Percentiles rank a stretch among this genome's conserved stretches.
Conservation (phyloP, 2,329 filamentous ascomycete species). For the Claviceps purpurea region DNA sequence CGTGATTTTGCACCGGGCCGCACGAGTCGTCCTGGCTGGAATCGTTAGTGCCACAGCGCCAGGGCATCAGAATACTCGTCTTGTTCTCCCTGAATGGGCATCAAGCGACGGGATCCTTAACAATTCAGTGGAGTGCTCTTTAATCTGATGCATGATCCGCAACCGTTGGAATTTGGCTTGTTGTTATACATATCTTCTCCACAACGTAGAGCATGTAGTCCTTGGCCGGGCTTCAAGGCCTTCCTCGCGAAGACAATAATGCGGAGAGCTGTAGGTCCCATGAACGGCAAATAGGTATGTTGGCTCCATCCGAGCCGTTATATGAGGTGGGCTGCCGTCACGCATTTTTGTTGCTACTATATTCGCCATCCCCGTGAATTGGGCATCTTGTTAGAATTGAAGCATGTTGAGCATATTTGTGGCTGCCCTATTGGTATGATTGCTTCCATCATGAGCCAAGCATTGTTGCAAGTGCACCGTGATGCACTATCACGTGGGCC, state of each 20-base stretch:
- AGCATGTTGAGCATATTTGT: slow-evolving; percentile 30
- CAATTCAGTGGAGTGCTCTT: slow-evolving; percentile 29
- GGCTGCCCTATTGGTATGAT: slow-evolving; percentile 26
- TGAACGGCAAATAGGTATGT: too few relatives aligned
- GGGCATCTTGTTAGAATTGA: slow-evolving; percentile 7
- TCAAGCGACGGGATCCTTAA: slow-evolving; percentile 32
- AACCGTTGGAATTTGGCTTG: too few relatives aligned
- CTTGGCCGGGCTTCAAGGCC: too few relatives aligned
- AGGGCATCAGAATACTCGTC: slow-evolving; percentile 27
- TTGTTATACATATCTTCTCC: not conserved
- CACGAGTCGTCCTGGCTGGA: slow-evolving; percentile 3
- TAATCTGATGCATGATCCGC: slow-evolving; percentile 30
- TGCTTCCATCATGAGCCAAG: slow-evolving; percentile 29
- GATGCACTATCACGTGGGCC: slow-evolving; percentile 34
- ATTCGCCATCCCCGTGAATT: too few relatives aligned
- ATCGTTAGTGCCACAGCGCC: slow-evolving; percentile 13
- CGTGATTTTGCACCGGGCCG: slow-evolving; percentile 16
- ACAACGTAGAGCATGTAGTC: not conserved
- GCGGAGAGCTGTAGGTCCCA: too few relatives aligned
- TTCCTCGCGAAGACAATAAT: too few relatives aligned
- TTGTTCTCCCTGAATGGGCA: slow-evolving; percentile 23
- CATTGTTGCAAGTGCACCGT: slow-evolving; percentile 28
- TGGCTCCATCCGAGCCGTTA: too few relatives aligned
- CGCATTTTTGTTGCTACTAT: too few relatives aligned
- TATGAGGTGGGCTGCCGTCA: too few relatives aligned